Percentiles rank a stretch among this genome's conserved stretches.
Conservation (phyloP, 139 green algal species). For the Penium margaritaceum region DNA sequence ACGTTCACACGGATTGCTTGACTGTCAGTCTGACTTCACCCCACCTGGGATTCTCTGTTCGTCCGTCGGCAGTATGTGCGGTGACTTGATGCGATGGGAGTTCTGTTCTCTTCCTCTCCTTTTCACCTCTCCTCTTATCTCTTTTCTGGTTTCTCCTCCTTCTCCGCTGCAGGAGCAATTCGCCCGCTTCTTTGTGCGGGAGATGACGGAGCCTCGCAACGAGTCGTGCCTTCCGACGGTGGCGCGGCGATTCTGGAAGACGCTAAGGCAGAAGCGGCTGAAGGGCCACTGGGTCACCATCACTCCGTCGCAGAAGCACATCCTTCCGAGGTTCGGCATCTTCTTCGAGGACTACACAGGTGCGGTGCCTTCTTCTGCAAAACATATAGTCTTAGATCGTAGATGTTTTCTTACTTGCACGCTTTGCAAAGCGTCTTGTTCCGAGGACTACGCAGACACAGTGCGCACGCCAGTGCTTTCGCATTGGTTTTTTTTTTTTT, state of each 20-base stretch:
- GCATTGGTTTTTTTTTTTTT: neutral
- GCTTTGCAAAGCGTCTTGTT: neutral
- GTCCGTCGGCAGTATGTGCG: too few species aligned
- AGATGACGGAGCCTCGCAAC: constrained; percentile 28
- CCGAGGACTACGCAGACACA: neutral
- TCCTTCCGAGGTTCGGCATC: constrained; percentile 13
- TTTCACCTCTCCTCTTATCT: neutral
- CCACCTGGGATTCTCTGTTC: too few species aligned
- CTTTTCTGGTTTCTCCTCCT: neutral
- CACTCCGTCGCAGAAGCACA: constrained; percentile 8
- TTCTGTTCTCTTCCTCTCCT: neutral
- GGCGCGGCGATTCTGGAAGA: constrained; percentile 11
- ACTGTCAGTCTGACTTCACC: too few species aligned
- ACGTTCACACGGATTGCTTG: too few species aligned
- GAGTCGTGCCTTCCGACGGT: neutral
- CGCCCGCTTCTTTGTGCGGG: constrained; percentile 26
- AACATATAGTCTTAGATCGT: neutral
- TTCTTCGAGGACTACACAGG: constrained; percentile 33
- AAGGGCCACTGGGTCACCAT: constrained; percentile 38
- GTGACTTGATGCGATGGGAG: neutral
- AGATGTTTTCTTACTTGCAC: too few species aligned
- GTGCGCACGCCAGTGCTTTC: neutral
- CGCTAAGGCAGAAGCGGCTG: constrained; percentile 20
- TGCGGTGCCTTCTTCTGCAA: neutral
- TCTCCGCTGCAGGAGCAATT: neutral